Base-by-base conservation (phyloP, 2,329 filamentous ascomycete genomes). In the Calonectria pseudoreteaudii region DNA sequence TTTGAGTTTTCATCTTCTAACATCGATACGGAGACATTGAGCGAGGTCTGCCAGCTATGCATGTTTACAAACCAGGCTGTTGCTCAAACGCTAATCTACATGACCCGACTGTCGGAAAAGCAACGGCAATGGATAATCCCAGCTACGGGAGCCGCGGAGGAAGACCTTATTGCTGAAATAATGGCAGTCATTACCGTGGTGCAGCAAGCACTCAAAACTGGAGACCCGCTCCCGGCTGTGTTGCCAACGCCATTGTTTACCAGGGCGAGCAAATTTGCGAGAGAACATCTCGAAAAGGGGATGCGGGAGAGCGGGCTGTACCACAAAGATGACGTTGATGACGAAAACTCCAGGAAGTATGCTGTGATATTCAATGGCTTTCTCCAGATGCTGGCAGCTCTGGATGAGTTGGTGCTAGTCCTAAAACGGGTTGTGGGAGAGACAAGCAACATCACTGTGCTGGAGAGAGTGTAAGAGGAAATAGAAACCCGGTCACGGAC, bases 171-270 rank as follows among this genome's bases (percentile, higher is more conserved):
- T n/a, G 70, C 69, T 3, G 65, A 74, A 41, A 28, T 72, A 9
- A 74, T 74, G 72, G 69, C 72, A 11, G 70, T 72, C 4, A 31
- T 74, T 0, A 66, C 72, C 4, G 58, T 74, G 4, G 70, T 72
- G 11, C 69, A 74, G 34, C 69, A 66, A 26, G 41, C 72, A 4
- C 67, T 72, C 10, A 72, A 72, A 20, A 68, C 44, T 28, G 69
- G 66, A 18, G 72, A 72, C 23, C 72, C 72, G 2, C 66, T 74
- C 13, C 72, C 72, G 8, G 72, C 72, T n/a, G 70, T 74, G 47
- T 36, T 74, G 34, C 72, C 72, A 4, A 72, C 72, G 28, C 72
- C 72, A 9, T 50, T 72, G n/a, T 68, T 72, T 14, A 20, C 65
- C 28, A 68, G 36, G 65, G 65, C 47, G 2, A 68, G 64, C 6